phyloP scores from a whole-genome alignment of 1,139 yeast species.

The Debaryomycetaceae sp. region DNA sequence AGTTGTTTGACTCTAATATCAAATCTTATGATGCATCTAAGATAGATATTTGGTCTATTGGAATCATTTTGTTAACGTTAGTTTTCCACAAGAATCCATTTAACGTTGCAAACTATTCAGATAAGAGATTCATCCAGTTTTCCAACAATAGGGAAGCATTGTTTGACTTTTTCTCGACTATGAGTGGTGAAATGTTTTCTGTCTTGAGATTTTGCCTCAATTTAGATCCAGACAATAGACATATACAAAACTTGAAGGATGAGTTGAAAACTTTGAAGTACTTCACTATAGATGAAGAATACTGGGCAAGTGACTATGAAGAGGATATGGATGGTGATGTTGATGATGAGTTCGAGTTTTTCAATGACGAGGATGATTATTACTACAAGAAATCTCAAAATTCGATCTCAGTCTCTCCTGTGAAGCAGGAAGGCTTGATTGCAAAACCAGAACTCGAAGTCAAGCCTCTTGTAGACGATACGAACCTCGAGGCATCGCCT shows the following conservation, averaged over 20 bases:
- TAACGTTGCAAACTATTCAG: slow-evolving; percentile 76
- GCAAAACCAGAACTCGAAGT: slow-evolving; percentile 1
- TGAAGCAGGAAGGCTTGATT: slow-evolving; percentile 3
- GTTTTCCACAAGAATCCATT: slow-evolving; percentile 93
- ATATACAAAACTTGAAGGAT: slow-evolving; percentile 53
- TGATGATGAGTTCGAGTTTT: slow-evolving; percentile 19
- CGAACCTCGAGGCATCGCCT: slow-evolving; percentile 1
- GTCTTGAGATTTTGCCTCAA: slow-evolving; percentile 77
- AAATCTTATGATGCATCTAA: slow-evolving; percentile 77
- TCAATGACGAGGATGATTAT: slow-evolving; percentile 8
- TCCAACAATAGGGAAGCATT: slow-evolving; percentile 85
- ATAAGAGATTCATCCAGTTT: slow-evolving; percentile 82
- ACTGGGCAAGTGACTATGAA: slow-evolving; percentile 46
- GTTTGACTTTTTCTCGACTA: slow-evolving; percentile 86
- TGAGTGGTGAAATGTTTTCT: slow-evolving; percentile 83
- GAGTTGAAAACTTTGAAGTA: slow-evolving; percentile 61
- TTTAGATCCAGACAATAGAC: slow-evolving; percentile 85
- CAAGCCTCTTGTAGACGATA: background rate
- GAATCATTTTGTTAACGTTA: slow-evolving; percentile 78
- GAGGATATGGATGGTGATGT: slow-evolving; percentile 38
- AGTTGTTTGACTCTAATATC: slow-evolving; percentile 62
- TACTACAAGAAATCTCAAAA: slow-evolving; percentile 3
- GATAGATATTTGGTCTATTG: slow-evolving; percentile 92
- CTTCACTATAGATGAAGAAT: slow-evolving; percentile 84
- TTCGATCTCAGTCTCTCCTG: slow-evolving; percentile 5